Base-by-base conservation (phyloP, 1,284 basidiomycete genomes). In the Lentinus polychrous region DNA sequence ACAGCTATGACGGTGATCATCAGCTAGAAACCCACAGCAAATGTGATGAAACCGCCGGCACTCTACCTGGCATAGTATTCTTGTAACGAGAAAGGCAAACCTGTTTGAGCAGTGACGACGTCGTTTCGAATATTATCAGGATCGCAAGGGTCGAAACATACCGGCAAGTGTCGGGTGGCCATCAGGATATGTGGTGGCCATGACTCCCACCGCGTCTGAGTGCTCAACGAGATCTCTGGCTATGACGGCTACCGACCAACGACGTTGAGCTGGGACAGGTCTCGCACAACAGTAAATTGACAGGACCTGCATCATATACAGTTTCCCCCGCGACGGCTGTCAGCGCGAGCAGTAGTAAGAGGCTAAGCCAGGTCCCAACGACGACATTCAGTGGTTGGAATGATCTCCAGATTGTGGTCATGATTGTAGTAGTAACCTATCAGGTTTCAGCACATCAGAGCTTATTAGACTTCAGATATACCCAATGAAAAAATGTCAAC, bases 11-110 rank as follows among this genome's bases (percentile, higher is more conserved):
- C 27, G 32, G 4, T 47, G 14, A 49, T 31, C 24, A 34, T 38
- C 24, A 12, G 31, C 15, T 39, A 35, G n/a, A 8, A 15, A 41
- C n/a, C n/a, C n/a, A 32, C 23, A 22, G 38, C 27, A 12, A 23
- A 20, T 36, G 35, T 24, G 22, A 41, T 24, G 20, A 8, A 27
- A 3, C 18, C 12, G 23, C 11, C n/a, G 20, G 31, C 18, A 34
- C 33, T 57, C 49, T 48, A 70, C 70, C 67, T 72, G 38, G 69
- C 67, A 58, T 78, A 73, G 57, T 82, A 82, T 63, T 83, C 81
- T 63, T 81, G 78, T 49, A 83, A 63, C 6, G 78, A 70, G 58
- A 82, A 81, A 12, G 81, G 79, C 52, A 74, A 66, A 17, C 72
- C 79, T 79, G 56, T 11, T 37, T 20, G 40, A 22, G 46, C 41